These are phyloP conservation scores for Sporobolomyces pararoseus DNA, from an alignment of 768 basidiomycete genomes.

Conservation along the genomic window DNA sequence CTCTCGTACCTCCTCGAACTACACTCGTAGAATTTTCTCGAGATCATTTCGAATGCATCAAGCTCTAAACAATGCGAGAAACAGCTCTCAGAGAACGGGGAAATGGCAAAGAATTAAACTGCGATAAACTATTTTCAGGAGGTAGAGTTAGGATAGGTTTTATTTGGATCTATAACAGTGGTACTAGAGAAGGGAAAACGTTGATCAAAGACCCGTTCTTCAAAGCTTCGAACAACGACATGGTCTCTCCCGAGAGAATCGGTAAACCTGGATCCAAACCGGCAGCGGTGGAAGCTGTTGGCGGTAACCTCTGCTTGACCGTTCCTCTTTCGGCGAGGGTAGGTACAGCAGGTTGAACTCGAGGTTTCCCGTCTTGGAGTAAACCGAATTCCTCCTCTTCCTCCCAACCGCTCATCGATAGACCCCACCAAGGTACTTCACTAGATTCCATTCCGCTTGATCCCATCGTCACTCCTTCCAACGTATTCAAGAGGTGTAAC, in stretches of 20 bases:
- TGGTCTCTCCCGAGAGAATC: constrained; percentile 28
- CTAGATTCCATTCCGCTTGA: not conserved
- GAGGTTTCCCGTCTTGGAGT: not conserved
- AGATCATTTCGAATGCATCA: too few species aligned
- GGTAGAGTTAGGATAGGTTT: too few species aligned
- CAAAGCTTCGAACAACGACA: constrained; percentile 17
- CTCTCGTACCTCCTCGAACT: not conserved
- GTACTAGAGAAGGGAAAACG: constrained; percentile 6
- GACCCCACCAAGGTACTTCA: constrained; percentile 35
- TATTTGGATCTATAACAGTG: constrained; percentile 11
- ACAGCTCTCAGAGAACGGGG: too few species aligned
- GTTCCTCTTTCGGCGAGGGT: not conserved
- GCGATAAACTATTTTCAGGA: too few species aligned
- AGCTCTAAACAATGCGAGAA: too few species aligned
- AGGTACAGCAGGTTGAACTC: not conserved
- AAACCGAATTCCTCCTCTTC: constrained; percentile 11
- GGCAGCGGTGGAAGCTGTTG: not conserved
- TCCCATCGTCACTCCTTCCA: constrained; percentile 10
- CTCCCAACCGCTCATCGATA: constrained; percentile 23
- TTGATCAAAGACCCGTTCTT: not conserved
- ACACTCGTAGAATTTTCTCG: too few species aligned
- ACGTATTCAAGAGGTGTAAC: constrained; percentile 40
- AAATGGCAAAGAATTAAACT: too few species aligned
- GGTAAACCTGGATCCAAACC: constrained; percentile 7
- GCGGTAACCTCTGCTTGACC: constrained; percentile 8